Conservation (phyloP, 352 stramenopile species). For the Globisporangium canariense region DNA sequence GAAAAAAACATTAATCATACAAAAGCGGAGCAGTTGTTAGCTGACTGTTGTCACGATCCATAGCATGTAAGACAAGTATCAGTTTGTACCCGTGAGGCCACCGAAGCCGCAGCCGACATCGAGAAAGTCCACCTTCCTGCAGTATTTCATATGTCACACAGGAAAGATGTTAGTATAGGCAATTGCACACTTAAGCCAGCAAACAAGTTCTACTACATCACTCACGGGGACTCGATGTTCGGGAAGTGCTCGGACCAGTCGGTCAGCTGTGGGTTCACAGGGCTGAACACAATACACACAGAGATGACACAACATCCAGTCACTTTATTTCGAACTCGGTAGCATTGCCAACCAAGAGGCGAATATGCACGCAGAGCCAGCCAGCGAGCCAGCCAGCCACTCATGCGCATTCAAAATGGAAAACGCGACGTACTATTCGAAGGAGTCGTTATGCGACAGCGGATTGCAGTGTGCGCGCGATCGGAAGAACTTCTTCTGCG, state of each 20-base stretch:
- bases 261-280: slow-evolving; percentile 81
- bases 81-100: slow-evolving; percentile 86
- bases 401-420: not conserved
- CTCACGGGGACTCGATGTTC: slow-evolving; percentile 69
- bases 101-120: slow-evolving; percentile 98
- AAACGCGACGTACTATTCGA: slow-evolving; percentile 83
- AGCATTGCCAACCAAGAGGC: too few relatives aligned
- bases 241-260: slow-evolving; percentile 95
- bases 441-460: slow-evolving; percentile 95
- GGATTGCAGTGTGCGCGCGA: slow-evolving; percentile 96
- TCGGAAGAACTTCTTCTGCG: slow-evolving; percentile 97
- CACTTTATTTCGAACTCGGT: too few relatives aligned
- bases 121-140: slow-evolving; percentile 89
- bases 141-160: slow-evolving; percentile 3
- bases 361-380: too few relatives aligned
- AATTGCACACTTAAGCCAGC: not conserved
- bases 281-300: slow-evolving; percentile 32
- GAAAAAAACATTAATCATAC: slow-evolving; percentile 4
- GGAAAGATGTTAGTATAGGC: not conserved
- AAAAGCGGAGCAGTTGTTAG: not conserved
- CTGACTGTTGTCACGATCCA: not conserved
- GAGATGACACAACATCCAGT: not conserved
- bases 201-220: not conserved
- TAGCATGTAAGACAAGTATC: not conserved
- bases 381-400: not conserved